Percentiles rank a stretch among this genome's conserved stretches.
phyloP scores from a whole-genome alignment of 2,329 filamentous ascomycete species.

The Aspergillus fischeri region DNA sequence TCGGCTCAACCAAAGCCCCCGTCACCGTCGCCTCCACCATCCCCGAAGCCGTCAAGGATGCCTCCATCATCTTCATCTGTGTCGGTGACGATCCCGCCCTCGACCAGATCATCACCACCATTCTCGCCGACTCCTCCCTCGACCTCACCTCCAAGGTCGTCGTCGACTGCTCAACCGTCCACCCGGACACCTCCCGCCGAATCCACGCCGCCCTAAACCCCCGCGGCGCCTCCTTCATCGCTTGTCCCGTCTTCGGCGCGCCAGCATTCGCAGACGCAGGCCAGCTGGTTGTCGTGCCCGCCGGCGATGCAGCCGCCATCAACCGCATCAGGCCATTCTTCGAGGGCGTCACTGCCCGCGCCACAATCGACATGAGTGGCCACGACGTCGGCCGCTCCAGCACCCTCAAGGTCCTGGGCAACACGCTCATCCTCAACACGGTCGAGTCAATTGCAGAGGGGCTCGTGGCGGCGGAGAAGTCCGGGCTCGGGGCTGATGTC shows the following conservation, averaged over 20 bases:
- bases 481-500: slow-evolving; percentile 66
- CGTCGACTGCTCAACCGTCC: slow-evolving; percentile 82
- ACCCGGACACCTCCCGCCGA: slow-evolving; percentile 72
- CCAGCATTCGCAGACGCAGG: slow-evolving; percentile 54
- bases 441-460: slow-evolving; percentile 75
- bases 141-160: slow-evolving; percentile 69
- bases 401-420: slow-evolving; percentile 76
- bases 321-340: slow-evolving; percentile 66
- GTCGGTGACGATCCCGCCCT: slow-evolving; percentile 75
- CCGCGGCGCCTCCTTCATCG: slow-evolving; percentile 69
- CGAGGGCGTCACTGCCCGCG: slow-evolving; percentile 66
- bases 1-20: slow-evolving; percentile 59
- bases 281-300: slow-evolving; percentile 67
- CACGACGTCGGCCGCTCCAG: slow-evolving; percentile 66
- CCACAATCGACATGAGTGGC: slow-evolving; percentile 67
- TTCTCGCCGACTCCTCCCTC: slow-evolving; percentile 44
- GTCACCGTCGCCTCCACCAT: slow-evolving; percentile 63
- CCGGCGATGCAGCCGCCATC: slow-evolving; percentile 59
- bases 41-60: slow-evolving; percentile 59
- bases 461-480: slow-evolving; percentile 74
- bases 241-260: slow-evolving; percentile 54
- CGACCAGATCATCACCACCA: slow-evolving; percentile 55
- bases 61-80: slow-evolving; percentile 78
- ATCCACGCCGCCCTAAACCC: slow-evolving; percentile 55
- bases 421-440: slow-evolving; percentile 81